Conservation (phyloP, 2,329 filamentous ascomycete genomes). For the Scedosporium aurantiacum region DNA sequence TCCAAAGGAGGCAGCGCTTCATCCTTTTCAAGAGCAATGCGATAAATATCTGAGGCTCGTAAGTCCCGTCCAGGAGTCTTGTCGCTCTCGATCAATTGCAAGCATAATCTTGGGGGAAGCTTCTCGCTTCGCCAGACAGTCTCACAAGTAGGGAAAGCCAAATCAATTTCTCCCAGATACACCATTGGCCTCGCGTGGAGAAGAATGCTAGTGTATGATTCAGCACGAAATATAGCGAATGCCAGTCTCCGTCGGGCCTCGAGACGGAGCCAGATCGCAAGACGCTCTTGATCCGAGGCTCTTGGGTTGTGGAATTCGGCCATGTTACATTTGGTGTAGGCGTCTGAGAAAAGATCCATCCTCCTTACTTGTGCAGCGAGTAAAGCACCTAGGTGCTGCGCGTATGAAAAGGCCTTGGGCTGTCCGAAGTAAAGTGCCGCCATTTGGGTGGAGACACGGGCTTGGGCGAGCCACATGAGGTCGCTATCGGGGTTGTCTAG, state of each 20-base stretch:
- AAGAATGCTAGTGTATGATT: conserved; percentile 1
- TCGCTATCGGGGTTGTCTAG: neutral
- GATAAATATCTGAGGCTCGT: neutral
- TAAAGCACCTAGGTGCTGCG: neutral
- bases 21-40: neutral
- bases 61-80: neutral
- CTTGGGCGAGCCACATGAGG: conserved; percentile 3
- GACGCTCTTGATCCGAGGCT: neutral
- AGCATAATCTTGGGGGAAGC: neutral
- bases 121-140: neutral
- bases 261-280: neutral
- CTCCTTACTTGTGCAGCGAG: neutral
- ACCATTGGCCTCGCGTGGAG: neutral
- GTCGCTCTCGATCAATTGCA: conserved; percentile 2
- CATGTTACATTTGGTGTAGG: neutral
- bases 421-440: conserved; percentile 3
- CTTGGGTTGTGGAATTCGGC: neutral
- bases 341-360: conserved; percentile 3
- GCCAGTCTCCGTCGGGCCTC: neutral
- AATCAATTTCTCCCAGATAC: neutral
- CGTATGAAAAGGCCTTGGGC: conserved; percentile 1
- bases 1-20: neutral
- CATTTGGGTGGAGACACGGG: neutral
- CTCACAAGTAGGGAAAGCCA: conserved; percentile 1
- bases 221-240: neutral